Evolutionary conservation across 441 rosid genomes (phyloP).

Genomic region (Syzygium syzygioides): DNA sequence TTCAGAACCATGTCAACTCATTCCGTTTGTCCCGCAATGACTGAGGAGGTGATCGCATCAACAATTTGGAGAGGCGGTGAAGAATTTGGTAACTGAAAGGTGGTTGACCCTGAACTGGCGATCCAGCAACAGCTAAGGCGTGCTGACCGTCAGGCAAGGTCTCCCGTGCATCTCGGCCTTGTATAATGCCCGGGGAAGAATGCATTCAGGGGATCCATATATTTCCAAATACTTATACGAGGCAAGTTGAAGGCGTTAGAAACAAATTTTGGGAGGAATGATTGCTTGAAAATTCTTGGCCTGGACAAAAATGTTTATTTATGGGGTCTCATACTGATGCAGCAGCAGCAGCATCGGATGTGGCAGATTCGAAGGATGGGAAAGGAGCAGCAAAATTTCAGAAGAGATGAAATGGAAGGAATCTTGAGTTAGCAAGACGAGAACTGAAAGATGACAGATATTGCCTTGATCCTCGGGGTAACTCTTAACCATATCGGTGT

Average conservation of each 20-base stretch:
- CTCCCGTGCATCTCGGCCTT: not conserved
- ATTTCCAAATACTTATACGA: not conserved
- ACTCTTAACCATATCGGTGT: not conserved
- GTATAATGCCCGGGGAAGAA: not conserved
- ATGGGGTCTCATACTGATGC: not conserved
- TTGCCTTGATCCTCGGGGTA: not conserved
- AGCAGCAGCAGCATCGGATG: not conserved
- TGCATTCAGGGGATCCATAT: not conserved
- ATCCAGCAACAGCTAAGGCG: not conserved
- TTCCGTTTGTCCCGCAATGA: not conserved
- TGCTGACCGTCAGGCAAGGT: not conserved
- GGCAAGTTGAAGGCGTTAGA: not conserved
- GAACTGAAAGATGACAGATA: not conserved
- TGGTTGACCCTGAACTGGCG: not conserved
- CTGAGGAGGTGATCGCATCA: not conserved
- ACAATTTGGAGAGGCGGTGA: not conserved
- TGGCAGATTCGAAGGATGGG: not conserved
- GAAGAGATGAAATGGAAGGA: not conserved
- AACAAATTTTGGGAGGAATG: not conserved
- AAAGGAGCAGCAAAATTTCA: not conserved
- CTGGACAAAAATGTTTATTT: not conserved
- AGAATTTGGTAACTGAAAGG: not conserved
- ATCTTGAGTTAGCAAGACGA: not conserved
- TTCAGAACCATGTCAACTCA: not conserved
- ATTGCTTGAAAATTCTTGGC: not conserved